Base-by-base conservation (phyloP, 495 filamentous ascomycete species). In the Cudoniella acicularis region DNA sequence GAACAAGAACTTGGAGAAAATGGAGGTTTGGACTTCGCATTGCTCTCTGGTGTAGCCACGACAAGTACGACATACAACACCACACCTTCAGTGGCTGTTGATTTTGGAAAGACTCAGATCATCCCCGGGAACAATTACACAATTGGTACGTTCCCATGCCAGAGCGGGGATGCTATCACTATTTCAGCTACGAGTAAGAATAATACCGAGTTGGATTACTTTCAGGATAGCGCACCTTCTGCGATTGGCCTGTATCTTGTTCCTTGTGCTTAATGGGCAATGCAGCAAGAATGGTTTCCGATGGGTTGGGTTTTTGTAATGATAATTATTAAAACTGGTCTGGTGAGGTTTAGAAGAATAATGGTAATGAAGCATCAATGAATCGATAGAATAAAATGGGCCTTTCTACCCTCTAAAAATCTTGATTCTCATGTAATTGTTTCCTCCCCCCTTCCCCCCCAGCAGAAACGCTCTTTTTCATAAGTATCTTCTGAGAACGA, bases 161-260 rank as follows among this genome's bases (percentile, higher is more conserved):
- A 77, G 0, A 78, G 75, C 45, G 84, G 80, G 10, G 43, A 78
- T 59, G 69, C 73, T 6, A 67, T 86, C 16, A 69, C 68, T 9
- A 82, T 77, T 54, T 71, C 81, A 70, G 73, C 87, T 54, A 73
- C 74, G 17, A 65, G 62, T 36, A 26, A 49, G n/a, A 81, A 78
- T 25, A 72, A 68, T 56, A 79, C 83, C 18, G 64, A 77, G 46
- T 65, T 91, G n/a, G 70, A 83, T 52, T 89, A 81, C 64, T 84
- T 85, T 69, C 75, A 91, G 67, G 81, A 87, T 67, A 83, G 67
- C 59, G 83, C 81, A 62, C 81, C 81, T 21, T 73, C 74, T 53
- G 81, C 86, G 64, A 78, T 88, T 58, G 86, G 87, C 43, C 69
- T 89, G 59, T 89, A 78, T 70, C 75, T 90, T 30, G 64, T 67